phyloP scores from a whole-genome alignment of 495 filamentous ascomycete species.

The Penicillium canescens region DNA sequence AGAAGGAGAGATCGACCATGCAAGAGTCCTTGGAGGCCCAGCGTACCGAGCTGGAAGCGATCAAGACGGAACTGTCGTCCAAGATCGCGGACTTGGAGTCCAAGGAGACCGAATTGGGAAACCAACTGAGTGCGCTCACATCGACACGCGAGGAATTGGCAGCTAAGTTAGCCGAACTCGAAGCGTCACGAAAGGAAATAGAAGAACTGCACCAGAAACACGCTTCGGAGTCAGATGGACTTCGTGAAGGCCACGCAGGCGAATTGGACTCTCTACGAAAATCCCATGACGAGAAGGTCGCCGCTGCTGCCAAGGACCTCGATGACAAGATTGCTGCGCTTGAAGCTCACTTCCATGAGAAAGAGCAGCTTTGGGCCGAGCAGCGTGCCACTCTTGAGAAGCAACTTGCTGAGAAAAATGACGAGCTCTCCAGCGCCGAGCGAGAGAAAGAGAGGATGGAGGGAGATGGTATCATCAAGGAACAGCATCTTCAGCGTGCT shows the following conservation, averaged over 20 bases:
- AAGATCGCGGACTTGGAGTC: slow-evolving; percentile 28
- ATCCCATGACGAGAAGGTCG: slow-evolving; percentile 29
- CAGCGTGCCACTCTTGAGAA: slow-evolving; percentile 36
- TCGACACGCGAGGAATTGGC: slow-evolving; percentile 29
- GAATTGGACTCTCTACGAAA: slow-evolving; percentile 28
- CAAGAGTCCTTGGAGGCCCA: slow-evolving; percentile 41
- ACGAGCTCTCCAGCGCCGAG: slow-evolving; percentile 38
- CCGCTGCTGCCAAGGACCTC: slow-evolving; percentile 29
- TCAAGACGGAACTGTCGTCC: slow-evolving; percentile 34
- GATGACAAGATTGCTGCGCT: slow-evolving; percentile 40
- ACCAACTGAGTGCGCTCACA: slow-evolving; percentile 31
- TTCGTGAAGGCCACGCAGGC: slow-evolving; percentile 25
- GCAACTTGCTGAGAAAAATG: slow-evolving; percentile 39
- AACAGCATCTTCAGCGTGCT: slow-evolving; percentile 48
- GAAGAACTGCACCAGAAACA: slow-evolving; percentile 27
- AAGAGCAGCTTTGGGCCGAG: slow-evolving; percentile 37
- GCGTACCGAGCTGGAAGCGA: slow-evolving; percentile 35
- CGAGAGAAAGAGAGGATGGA: slow-evolving; percentile 50
- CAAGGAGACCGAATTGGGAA: slow-evolving; percentile 26
- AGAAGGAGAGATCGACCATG: slow-evolving; percentile 44
- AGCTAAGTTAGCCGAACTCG: slow-evolving; percentile 16
- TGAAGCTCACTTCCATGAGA: slow-evolving; percentile 35
- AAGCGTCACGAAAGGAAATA: slow-evolving; percentile 27
- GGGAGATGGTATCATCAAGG: slow-evolving; percentile 47
- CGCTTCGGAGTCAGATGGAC: slow-evolving; percentile 15